Conservation (phyloP, 352 stramenopile genomes). For the Phytopythium sindhum region DNA sequence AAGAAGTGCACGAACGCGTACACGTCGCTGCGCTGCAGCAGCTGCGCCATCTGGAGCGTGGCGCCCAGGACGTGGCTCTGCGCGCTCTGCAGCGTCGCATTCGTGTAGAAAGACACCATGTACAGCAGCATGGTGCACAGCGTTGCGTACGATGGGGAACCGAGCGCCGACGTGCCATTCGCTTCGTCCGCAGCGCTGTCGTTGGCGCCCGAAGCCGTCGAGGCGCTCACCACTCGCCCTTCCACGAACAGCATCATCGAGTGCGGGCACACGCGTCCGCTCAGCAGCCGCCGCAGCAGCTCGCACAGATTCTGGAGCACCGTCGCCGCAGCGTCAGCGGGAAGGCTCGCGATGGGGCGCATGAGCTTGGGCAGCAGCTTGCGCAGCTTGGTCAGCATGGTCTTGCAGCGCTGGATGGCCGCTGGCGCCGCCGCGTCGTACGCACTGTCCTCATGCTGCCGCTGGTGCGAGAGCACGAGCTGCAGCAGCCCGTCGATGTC, state of each 20-base stretch:
- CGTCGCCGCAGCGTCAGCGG: constrained; percentile 21
- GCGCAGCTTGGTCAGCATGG: constrained; percentile 61
- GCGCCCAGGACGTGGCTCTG: constrained; percentile 46
- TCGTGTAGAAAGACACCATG: constrained; percentile 70
- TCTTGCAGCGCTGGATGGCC: constrained; percentile 54
- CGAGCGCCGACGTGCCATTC: constrained; percentile 10
- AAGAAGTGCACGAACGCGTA: constrained; percentile 70
- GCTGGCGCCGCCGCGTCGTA: constrained; percentile 34
- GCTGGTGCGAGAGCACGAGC: constrained; percentile 42
- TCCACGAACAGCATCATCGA: constrained; percentile 62
- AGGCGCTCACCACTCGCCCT: constrained; percentile 1
- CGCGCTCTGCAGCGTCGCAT: constrained; percentile 25
- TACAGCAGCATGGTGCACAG: constrained; percentile 70
- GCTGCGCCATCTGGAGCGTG: constrained; percentile 48
- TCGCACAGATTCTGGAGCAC: constrained; percentile 59
- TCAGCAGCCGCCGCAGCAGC: constrained; percentile 44
- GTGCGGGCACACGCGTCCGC: constrained; percentile 46
- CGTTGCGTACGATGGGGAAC: constrained; percentile 38
- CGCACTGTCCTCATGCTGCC: constrained; percentile 35
- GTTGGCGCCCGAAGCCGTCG: background rate
- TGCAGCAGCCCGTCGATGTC: constrained; percentile 45
- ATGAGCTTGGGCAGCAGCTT: constrained; percentile 71
- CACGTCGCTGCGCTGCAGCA: constrained; percentile 48
- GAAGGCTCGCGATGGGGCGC: constrained; percentile 38
- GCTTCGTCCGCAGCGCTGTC: background rate